These are phyloP conservation scores for Cytidiella melzeri DNA, from an alignment of 768 basidiomycete genomes.

Conservation along the genomic window DNA sequence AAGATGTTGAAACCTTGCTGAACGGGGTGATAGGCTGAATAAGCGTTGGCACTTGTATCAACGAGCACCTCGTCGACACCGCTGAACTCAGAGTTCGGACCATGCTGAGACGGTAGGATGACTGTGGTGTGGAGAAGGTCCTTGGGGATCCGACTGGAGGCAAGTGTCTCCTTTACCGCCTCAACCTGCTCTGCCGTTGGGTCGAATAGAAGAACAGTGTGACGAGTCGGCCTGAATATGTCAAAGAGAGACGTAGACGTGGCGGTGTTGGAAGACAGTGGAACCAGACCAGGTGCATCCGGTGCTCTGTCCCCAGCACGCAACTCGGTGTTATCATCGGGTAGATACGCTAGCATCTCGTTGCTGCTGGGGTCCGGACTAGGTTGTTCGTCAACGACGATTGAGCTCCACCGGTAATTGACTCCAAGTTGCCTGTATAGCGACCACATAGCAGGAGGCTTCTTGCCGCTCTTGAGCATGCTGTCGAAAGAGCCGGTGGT, in stretches of 20 bases:
- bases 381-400: slow-evolving; percentile 10
- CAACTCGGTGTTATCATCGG: background rate
- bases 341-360: slow-evolving; percentile 4
- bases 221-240: background rate
- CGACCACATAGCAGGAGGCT: background rate
- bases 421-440: slow-evolving; percentile 20
- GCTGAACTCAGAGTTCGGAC: background rate
- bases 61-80: background rate
- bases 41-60: slow-evolving; percentile 1
- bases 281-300: slow-evolving; percentile 5
- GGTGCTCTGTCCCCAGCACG: slow-evolving; percentile 9
- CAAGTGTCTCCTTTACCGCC: background rate
- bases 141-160: background rate
- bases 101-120: background rate
- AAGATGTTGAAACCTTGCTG: background rate
- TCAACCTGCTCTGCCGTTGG: background rate
- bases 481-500: slow-evolving; percentile 9
- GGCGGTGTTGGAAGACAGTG: background rate
- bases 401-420: slow-evolving; percentile 24
- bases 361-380: background rate
- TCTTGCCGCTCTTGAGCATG: background rate
- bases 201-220: slow-evolving; percentile 3
- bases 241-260: slow-evolving; percentile 1
- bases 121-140: background rate
- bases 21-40: background rate